Evolutionary conservation across 164 flowering plant species (phyloP).

Genomic region (Aristolochia californica): DNA sequence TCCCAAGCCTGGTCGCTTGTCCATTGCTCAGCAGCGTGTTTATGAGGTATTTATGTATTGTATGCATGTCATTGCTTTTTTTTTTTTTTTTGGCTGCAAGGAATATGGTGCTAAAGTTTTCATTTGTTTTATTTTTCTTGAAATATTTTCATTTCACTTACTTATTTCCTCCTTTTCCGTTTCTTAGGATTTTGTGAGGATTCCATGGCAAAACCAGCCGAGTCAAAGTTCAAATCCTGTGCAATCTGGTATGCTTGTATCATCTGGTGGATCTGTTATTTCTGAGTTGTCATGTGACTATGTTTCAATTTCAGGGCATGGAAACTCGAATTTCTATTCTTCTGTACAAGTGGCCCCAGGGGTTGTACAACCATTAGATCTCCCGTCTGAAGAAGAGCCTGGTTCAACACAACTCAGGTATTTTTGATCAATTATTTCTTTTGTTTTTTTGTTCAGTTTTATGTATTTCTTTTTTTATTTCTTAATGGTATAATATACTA

Average conservation of each 20-base stretch:
- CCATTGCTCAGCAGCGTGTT: conserved; percentile 83
- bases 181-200: conserved; percentile 75
- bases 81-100: no score
- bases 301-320: conserved; percentile 46
- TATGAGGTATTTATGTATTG: conserved; percentile 55
- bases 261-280: conserved; percentile 33
- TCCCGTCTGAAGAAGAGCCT: conserved; percentile 52
- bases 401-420: conserved; percentile 52
- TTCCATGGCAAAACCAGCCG: conserved; percentile 90
- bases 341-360: conserved; percentile 43
- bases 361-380: conserved; percentile 45
- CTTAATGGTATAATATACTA: not conserved
- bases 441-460: not conserved
- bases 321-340: conserved; percentile 31
- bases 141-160: not conserved
- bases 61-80: no score
- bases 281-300: conserved; percentile 34
- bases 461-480: not conserved
- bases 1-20: conserved; percentile 81
- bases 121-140: not conserved
- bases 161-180: not conserved
- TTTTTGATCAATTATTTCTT: not conserved
- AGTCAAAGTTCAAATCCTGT: conserved; percentile 44
- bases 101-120: not conserved
- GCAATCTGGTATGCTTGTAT: conserved; percentile 37